Evolutionary conservation across 208 protist species (phyloP).

Genomic region (Leishmania arabica): DNA sequence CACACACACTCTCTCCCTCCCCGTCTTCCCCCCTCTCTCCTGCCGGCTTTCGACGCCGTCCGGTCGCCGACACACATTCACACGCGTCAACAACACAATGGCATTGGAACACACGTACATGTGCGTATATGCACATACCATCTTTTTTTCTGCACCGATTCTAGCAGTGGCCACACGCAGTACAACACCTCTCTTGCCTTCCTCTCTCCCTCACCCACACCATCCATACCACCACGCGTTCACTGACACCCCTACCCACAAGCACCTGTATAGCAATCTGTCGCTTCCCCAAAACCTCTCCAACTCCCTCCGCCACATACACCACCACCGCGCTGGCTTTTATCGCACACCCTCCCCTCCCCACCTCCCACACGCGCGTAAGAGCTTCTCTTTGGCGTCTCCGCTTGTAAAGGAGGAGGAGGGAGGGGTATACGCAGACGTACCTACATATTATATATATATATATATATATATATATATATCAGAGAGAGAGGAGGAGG

Average conservation of each 20-base stretch:
- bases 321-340: neutral
- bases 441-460: too few relatives aligned
- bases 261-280: neutral
- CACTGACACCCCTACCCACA: neutral
- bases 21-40: neutral
- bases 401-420: neutral
- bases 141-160: neutral
- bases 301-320: neutral
- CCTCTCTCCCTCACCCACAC: neutral
- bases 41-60: neutral
- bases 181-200: slow-evolving; percentile 4
- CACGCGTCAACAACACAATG: neutral
- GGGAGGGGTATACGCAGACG: too few relatives aligned
- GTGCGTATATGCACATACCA: neutral
- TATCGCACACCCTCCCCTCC: neutral
- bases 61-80: neutral
- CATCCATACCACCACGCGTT: neutral
- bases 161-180: slow-evolving; percentile 1
- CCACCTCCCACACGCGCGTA: too few relatives aligned
- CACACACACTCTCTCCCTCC: neutral
- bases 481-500: neutral
- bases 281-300: neutral
- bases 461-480: neutral
- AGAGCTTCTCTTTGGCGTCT: too few relatives aligned
- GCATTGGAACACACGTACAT: neutral